Evolutionary conservation across 345 rosid species (phyloP), one percentile per base, ranked within the genome.

Genomic region (Salix viminalis): DNA sequence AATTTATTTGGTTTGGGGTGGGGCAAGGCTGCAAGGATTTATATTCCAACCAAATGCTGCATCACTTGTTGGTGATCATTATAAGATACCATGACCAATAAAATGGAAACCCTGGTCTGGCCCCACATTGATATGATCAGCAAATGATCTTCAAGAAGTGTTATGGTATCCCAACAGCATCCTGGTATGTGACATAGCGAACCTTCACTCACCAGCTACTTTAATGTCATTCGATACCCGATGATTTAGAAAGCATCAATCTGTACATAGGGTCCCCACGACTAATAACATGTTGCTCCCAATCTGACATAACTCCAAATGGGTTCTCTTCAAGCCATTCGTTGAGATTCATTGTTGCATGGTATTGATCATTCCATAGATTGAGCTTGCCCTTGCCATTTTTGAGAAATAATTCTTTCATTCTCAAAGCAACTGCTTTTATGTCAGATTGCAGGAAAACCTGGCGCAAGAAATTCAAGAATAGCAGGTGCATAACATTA

Each of bases 381-480:
- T 15, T 42, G 44, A 91, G 87, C 82, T 84, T 87, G 32, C 88
- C 89, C 78, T 79, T 81, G 48, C 95, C 80, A 50, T 81, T 76
- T 77, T 76, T 79, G 83, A 91, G 75, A 76, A 91, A 89, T 21
- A 84, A 80, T 65, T 87, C 81, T 76, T 83, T 88, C 89, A 89
- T 88, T 76, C 89, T 81, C 70, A 83, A 21, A 34, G 87, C 86
- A 36, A 91, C 92, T 78, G 75, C 82, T 81, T 88, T 81, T 28
- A 91, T 79, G 64, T 91, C 95, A 69, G 95, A 89, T 77, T 91
- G 91, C 64, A 91, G 84, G 80, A 89, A 89, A 26, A 91, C 86
- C 91, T 91, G 42, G 39, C 9, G 60, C 60, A 2, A 66, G n/a
- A 71, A 77, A 32, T 7, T 18, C 46, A 67, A 76, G 30, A 10